Evolutionary conservation across 2,329 filamentous ascomycete genomes (phyloP), one percentile per base, ranked within the genome.

Genomic region (Drechslerella coelobrocha): DNA sequence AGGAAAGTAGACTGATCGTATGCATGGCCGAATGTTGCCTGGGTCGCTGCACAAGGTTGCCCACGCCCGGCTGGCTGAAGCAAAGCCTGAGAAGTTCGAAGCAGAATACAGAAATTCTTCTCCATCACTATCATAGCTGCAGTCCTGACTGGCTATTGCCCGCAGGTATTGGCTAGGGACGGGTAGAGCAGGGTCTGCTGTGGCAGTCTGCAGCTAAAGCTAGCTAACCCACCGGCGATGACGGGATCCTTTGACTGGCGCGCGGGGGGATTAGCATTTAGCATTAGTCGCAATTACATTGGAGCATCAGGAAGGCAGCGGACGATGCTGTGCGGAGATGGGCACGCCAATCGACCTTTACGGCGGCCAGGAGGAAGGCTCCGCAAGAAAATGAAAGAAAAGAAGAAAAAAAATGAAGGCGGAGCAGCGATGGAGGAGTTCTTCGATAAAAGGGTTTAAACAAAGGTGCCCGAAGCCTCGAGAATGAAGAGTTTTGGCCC

Each of bases 371-470:
- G 55, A 68, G 55, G 50, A 68, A 68, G 41, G 48, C 61, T 17
- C 26, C 24, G 26, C 53, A 27, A 17, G 26, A 10, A 39, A n/a
- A 17, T 39, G 4, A 31, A 12, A 12, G 26, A 53, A 47, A 61
- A 68, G 54, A 61, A 37, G 52, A 34, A 57, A 61, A 57, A 50
- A 45, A 50, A 54, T n/a, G n/a, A n/a, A n/a, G n/a, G 56, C 54
- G 51, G 48, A 59, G 34, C 63, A 39, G 45, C 63, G 41, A 69
- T 37, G 65, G 65, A 69, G 65, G 65, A 69, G 65, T 69, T 69
- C 65, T 69, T 61, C 65, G 57, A 69, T 47, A 19, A 57, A 69
- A 57, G 34, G 52, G 45, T 56, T 69, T 61, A 51, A 57, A 31
- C 48, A 57, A 56, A 24, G 56, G 51, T 56, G 65, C 51, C 62